phyloP scores from a whole-genome alignment of 768 basidiomycete species.

The Lepiota brunneoincarnata region DNA sequence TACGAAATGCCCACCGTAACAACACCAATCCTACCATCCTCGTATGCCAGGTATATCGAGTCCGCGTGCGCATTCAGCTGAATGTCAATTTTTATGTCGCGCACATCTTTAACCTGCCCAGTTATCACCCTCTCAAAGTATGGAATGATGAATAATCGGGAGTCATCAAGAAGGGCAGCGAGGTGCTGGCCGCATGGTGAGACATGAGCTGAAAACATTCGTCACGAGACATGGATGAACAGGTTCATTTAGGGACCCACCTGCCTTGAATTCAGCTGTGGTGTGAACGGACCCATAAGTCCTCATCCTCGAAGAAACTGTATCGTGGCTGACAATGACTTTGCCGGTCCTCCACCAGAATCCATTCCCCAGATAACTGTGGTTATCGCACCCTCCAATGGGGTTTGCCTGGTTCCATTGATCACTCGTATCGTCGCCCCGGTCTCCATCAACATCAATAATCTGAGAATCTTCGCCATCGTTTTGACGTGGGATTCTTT shows the following conservation, averaged over 20 bases:
- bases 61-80: slow-evolving; percentile 35
- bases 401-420: too few species aligned
- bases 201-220: slow-evolving; percentile 35
- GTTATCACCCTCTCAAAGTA: slow-evolving; percentile 37
- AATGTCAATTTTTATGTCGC: slow-evolving; percentile 34
- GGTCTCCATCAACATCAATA: too few species aligned
- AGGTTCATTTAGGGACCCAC: slow-evolving; percentile 22
- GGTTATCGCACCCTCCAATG: too few species aligned
- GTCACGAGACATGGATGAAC: not conserved
- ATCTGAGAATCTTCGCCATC: not conserved
- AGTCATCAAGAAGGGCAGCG: slow-evolving; percentile 34
- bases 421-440: too few species aligned
- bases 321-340: too few species aligned
- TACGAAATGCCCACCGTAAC: slow-evolving; percentile 38
- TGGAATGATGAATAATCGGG: slow-evolving; percentile 39
- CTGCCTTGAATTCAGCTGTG: slow-evolving; percentile 34
- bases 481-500: not conserved
- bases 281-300: too few species aligned
- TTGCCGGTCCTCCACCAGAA: too few species aligned
- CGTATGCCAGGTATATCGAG: slow-evolving; percentile 49
- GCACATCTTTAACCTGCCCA: slow-evolving; percentile 19
- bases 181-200: slow-evolving; percentile 50
- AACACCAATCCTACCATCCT: slow-evolving; percentile 37
- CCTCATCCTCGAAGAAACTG: too few species aligned
- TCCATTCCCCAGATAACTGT: too few species aligned